phyloP scores from a whole-genome alignment of 495 filamentous ascomycete genomes.

The Penicillium cinerascens region DNA sequence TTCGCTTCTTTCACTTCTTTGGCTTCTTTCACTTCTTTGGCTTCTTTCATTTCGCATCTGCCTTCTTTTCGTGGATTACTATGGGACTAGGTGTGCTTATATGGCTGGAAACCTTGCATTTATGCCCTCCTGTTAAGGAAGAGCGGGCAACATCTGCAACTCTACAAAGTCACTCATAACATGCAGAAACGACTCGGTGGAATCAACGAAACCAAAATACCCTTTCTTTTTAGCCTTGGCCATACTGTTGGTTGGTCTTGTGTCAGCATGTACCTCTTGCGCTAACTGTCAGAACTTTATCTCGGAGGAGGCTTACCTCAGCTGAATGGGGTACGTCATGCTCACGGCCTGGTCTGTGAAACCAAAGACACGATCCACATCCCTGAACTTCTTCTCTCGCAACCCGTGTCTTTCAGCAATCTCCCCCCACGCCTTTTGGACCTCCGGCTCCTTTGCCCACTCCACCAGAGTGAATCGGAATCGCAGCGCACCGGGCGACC shows the following conservation, averaged over 20 bases:
- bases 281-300: background rate
- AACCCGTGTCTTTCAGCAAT: slow-evolving; percentile 14
- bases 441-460: slow-evolving; percentile 44
- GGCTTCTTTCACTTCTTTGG: background rate
- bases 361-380: slow-evolving; percentile 8
- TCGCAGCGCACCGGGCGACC: slow-evolving; percentile 30
- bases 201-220: slow-evolving; percentile 40
- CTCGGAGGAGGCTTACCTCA: background rate
- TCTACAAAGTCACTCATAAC: slow-evolving; percentile 29
- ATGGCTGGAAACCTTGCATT: background rate
- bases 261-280: too few species aligned
- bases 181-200: slow-evolving; percentile 32
- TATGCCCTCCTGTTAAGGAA: slow-evolving; percentile 1
- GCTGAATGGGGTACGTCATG: slow-evolving; percentile 2
- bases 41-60: background rate
- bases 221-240: slow-evolving; percentile 36
- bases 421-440: slow-evolving; percentile 41
- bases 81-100: background rate
- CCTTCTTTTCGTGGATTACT: background rate
- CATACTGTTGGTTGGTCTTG: slow-evolving; percentile 19
- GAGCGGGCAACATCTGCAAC: slow-evolving; percentile 33
- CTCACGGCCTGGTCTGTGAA: slow-evolving; percentile 4
- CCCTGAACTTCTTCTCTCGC: slow-evolving; percentile 2
- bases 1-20: background rate
- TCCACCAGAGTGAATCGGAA: slow-evolving; percentile 36